phyloP scores from a whole-genome alignment of 2,329 filamentous ascomycete genomes.

The Exophiala calicioides region DNA sequence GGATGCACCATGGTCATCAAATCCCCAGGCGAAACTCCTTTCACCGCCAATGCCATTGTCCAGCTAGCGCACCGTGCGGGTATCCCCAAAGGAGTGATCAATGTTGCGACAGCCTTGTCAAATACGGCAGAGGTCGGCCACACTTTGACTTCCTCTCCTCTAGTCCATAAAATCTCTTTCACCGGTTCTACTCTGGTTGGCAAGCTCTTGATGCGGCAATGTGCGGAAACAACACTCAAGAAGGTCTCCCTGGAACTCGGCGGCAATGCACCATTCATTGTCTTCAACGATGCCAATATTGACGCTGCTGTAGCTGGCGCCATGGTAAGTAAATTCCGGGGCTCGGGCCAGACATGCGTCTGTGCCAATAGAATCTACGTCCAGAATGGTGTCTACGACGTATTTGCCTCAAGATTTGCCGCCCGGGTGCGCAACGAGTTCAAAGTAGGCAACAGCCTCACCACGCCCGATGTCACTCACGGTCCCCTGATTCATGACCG shows the following conservation, averaged over 20 bases:
- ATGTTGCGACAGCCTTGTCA: conserved; percentile 71
- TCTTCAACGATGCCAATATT: conserved; percentile 44
- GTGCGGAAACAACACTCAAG: conserved; percentile 39
- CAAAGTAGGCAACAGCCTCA: conserved; percentile 72
- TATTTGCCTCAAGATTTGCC: too few species aligned
- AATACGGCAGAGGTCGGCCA: conserved; percentile 64
- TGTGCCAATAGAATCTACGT: conserved; percentile 87
- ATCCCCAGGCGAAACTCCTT: conserved; percentile 88
- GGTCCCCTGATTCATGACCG: conserved; percentile 81
- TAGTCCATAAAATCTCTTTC: conserved; percentile 33
- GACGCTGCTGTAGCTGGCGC: conserved; percentile 68
- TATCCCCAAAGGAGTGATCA: conserved; percentile 66
- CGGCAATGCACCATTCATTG: conserved; percentile 43
- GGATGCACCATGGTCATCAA: conserved; percentile 90
- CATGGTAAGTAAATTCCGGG: conserved; percentile 21
- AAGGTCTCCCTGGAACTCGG: conserved; percentile 46
- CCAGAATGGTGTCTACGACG: conserved; percentile 75
- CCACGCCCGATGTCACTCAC: conserved; percentile 73
- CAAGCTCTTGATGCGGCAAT: conserved; percentile 45
- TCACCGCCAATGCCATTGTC: conserved; percentile 68
- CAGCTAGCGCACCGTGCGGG: conserved; percentile 37
- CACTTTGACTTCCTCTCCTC: conserved; percentile 29
- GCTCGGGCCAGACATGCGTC: conserved; percentile 88
- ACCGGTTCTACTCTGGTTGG: conserved; percentile 37
- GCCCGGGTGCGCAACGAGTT: too few species aligned